A percentile compares a stretch with the other conserved stretches of the same genome.
Evolutionary conservation across 148 eudicot species (phyloP).

Genomic region (Bassia scoparia): DNA sequence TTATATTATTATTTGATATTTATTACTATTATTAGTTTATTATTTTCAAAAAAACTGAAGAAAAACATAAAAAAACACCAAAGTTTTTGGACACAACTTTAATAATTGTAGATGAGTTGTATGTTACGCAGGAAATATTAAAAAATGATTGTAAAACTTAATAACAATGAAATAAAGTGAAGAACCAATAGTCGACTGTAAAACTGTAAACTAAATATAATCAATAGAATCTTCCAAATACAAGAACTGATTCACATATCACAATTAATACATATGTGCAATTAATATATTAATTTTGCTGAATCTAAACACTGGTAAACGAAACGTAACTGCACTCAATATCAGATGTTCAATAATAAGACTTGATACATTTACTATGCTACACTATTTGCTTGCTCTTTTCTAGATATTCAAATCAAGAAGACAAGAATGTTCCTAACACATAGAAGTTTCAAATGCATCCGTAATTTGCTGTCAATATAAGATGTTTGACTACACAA

Average conservation of each 20-base stretch:
- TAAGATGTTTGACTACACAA: neutral
- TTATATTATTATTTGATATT: too few species aligned
- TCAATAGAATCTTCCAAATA: neutral
- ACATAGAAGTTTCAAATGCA: neutral
- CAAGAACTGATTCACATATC: neutral
- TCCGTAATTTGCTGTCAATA: neutral
- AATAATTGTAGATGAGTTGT: too few species aligned
- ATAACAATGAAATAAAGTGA: too few species aligned
- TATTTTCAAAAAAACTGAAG: too few species aligned
- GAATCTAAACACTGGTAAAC: neutral
- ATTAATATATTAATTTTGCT: neutral
- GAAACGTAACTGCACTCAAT: neutral
- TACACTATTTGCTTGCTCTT: neutral
- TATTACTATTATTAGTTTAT: too few species aligned
- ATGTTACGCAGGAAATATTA: too few species aligned
- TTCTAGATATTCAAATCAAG: neutral
- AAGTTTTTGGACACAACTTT: too few species aligned
- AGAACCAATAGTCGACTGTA: too few species aligned
- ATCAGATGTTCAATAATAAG: neutral
- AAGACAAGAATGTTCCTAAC: neutral
- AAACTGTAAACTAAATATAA: too few species aligned
- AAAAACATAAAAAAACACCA: too few species aligned
- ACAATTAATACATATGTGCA: constrained; percentile 9
- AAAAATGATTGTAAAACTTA: too few species aligned
- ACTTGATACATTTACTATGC: neutral